A percentile compares a stretch with the other conserved stretches of the same genome.
Conservation (phyloP, 2,329 filamentous ascomycete species). For the Colletotrichum sublineola region DNA sequence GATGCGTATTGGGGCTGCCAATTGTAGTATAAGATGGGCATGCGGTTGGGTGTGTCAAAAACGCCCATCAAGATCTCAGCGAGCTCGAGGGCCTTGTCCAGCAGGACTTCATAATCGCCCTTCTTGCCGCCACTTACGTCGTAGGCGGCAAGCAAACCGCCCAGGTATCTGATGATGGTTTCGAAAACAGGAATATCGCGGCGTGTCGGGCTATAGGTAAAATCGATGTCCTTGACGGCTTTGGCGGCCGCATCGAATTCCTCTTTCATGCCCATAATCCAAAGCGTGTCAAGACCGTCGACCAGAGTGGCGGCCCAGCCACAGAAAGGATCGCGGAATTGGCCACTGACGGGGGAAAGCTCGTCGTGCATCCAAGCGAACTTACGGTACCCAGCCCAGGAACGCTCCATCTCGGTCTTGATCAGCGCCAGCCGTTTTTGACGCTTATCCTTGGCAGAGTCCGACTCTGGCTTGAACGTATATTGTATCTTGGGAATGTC, state of each 20-base stretch:
- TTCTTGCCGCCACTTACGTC: constrained; percentile 79
- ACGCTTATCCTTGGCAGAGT: constrained; percentile 71
- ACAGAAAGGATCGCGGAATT: constrained; percentile 84
- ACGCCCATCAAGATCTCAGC: constrained; percentile 84
- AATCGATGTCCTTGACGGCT: constrained; percentile 81
- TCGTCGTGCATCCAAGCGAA: constrained; percentile 91
- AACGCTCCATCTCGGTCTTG: constrained; percentile 79
- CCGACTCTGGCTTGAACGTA: constrained; percentile 75
- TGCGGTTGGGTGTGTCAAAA: constrained; percentile 93
- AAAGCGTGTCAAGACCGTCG: constrained; percentile 85
- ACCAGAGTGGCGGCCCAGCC: constrained; percentile 92
- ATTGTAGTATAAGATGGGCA: constrained; percentile 85
- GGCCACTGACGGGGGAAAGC: constrained; percentile 78
- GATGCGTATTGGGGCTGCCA: constrained; percentile 78
- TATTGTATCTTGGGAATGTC: constrained; percentile 83
- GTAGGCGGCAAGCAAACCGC: constrained; percentile 86
- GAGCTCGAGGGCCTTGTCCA: constrained; percentile 84
- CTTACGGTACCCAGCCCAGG: constrained; percentile 86
- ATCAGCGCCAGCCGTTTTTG: constrained; percentile 75
- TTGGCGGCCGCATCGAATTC: constrained; percentile 85
- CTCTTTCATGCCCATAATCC: constrained; percentile 84
- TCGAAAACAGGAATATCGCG: constrained; percentile 90
- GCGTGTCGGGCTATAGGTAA: constrained; percentile 75
- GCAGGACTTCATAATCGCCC: constrained; percentile 72
- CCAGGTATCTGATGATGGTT: constrained; percentile 91